These are phyloP conservation scores for Termitomyces sp. DNA, from an alignment of 768 basidiomycete genomes.

Conservation along the genomic window DNA sequence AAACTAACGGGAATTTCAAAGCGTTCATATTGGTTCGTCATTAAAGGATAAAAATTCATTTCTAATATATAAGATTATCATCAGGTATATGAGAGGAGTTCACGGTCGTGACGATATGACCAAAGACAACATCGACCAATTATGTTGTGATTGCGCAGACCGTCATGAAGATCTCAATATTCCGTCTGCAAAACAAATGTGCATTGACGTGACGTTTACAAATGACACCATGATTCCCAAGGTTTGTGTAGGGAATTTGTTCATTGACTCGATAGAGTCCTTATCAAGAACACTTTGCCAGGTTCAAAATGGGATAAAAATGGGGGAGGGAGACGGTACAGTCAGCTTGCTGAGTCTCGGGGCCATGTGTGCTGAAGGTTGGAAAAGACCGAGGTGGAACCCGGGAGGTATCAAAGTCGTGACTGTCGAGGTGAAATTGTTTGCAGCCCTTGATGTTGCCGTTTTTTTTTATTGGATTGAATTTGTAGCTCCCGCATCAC, in stretches of 20 bases:
- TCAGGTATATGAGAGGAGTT: conserved; percentile 66
- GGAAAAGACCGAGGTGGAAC: conserved; percentile 88
- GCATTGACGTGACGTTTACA: conserved; percentile 84
- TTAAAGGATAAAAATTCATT: not conserved
- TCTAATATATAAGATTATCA: not conserved
- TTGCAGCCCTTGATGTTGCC: not conserved
- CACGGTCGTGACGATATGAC: conserved; percentile 60
- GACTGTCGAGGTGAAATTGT: conserved; percentile 69
- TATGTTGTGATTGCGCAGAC: conserved; percentile 41
- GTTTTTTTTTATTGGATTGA: not conserved
- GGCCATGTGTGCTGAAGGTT: conserved; percentile 96
- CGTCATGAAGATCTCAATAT: conserved; percentile 43
- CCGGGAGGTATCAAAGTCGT: conserved; percentile 82
- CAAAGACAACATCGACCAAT: conserved; percentile 35
- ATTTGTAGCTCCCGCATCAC: conserved; percentile 64
- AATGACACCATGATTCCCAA: conserved; percentile 55
- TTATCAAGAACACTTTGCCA: not conserved
- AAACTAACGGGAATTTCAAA: conserved; percentile 17
- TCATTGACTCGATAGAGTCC: not conserved
- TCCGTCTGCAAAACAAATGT: conserved; percentile 52
- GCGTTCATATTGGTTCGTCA: conserved; percentile 77
- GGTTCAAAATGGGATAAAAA: conserved; percentile 81
- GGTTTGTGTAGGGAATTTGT: conserved; percentile 22
- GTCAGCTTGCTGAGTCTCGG: conserved; percentile 81
- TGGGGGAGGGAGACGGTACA: conserved; percentile 96